Evolutionary conservation across 78 protist genomes (phyloP).

Genomic region (Pelomyxa schiedti): DNA sequence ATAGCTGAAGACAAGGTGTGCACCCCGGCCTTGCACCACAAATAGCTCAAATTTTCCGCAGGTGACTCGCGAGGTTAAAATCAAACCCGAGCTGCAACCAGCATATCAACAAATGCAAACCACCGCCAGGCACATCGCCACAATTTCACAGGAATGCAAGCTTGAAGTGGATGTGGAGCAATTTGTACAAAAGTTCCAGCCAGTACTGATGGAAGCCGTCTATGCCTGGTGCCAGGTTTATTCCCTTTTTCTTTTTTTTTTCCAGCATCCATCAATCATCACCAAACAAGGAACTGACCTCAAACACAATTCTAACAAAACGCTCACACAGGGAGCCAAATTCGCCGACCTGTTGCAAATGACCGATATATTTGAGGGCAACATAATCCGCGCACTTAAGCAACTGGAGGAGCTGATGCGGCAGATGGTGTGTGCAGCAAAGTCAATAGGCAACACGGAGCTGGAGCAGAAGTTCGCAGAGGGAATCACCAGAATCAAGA

Average conservation of each 20-base stretch:
- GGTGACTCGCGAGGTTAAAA: constrained; percentile 4
- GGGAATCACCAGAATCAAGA: constrained; percentile 47
- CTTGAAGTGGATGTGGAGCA: constrained; percentile 54
- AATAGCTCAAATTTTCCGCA: neutral
- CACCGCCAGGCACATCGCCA: constrained; percentile 54
- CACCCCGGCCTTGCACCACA: neutral
- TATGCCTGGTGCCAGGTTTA: constrained; percentile 43
- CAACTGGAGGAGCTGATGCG: constrained; percentile 80
- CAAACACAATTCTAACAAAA: neutral
- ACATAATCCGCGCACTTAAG: constrained; percentile 68
- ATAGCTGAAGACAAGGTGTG: constrained; percentile 43
- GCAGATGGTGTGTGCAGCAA: constrained; percentile 77
- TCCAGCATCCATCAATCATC: too few species aligned
- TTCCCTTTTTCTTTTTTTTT: too few species aligned
- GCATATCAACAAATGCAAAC: constrained; percentile 45
- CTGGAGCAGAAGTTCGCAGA: constrained; percentile 65
- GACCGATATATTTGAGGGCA: constrained; percentile 91
- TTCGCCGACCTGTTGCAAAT: constrained; percentile 67
- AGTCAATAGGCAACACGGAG: constrained; percentile 81
- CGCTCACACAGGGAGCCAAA: constrained; percentile 52
- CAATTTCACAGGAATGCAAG: constrained; percentile 64
- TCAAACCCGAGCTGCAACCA: constrained; percentile 35
- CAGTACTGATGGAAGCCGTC: constrained; percentile 59
- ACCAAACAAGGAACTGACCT: neutral
- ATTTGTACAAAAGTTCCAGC: constrained; percentile 47